phyloP scores from a whole-genome alignment of 2,329 filamentous ascomycete species.

The Pezicula carpinea region DNA sequence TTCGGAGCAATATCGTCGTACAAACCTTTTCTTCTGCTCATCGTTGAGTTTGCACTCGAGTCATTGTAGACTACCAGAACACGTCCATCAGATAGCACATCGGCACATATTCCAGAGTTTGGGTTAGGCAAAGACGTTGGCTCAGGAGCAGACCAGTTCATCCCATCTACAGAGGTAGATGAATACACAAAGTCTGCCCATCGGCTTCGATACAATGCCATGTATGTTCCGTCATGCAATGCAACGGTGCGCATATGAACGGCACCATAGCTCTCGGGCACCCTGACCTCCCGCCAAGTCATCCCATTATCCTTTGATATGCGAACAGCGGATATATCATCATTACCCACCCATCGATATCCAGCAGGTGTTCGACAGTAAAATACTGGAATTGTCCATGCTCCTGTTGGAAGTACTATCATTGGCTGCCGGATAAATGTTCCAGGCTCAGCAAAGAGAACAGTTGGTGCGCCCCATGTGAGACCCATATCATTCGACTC shows the following conservation, averaged over 20 bases:
- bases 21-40: background rate
- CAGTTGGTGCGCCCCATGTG: conserved; percentile 32
- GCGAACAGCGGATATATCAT: conserved; percentile 37
- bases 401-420: conserved; percentile 30
- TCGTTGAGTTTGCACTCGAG: background rate
- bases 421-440: conserved; percentile 39
- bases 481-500: conserved; percentile 31
- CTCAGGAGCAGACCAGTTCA: conserved; percentile 33
- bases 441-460: conserved; percentile 32
- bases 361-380: conserved; percentile 36
- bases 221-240: conserved; percentile 25
- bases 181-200: conserved; percentile 41
- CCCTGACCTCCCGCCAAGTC: conserved; percentile 34
- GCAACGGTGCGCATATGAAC: conserved; percentile 41
- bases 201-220: conserved; percentile 37
- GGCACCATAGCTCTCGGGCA: conserved; percentile 33
- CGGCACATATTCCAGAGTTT: conserved; percentile 38
- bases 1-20: conserved; percentile 4
- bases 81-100: conserved; percentile 31
- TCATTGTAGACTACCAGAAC: conserved; percentile 36
- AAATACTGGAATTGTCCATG: conserved; percentile 39
- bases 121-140: conserved; percentile 37
- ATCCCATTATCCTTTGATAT: conserved; percentile 33
- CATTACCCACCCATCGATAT: conserved; percentile 38
- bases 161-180: conserved; percentile 34